Evolutionary conservation across 176 grass and related monocot genomes (phyloP).

Genomic region (Zea mays): DNA sequence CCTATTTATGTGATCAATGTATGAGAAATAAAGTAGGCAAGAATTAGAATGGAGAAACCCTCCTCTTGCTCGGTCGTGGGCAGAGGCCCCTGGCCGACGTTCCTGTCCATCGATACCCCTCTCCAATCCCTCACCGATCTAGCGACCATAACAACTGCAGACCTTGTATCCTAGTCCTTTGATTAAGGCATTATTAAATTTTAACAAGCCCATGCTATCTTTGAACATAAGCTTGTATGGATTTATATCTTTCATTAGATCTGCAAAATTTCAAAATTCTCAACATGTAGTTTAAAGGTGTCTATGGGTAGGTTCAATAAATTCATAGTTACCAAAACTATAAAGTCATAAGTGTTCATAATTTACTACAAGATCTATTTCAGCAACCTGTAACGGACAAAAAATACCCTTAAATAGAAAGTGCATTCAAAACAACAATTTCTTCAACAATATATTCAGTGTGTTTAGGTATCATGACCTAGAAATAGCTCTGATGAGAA

Average conservation of each 20-base stretch:
- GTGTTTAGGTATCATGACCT: background rate
- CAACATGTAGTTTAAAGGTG: conserved; percentile 11
- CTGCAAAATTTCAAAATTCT: too few relatives aligned
- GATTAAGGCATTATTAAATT: conserved; percentile 10
- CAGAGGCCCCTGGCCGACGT: too few relatives aligned
- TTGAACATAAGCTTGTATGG: conserved; percentile 18
- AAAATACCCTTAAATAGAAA: background rate
- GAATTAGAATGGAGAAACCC: too few relatives aligned
- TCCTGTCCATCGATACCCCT: too few relatives aligned
- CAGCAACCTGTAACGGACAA: conserved; percentile 20
- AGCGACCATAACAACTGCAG: background rate
- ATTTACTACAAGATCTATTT: conserved; percentile 19
- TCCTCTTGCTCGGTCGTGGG: too few relatives aligned
- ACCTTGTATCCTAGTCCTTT: conserved; percentile 12
- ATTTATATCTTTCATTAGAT: conserved; percentile 11
- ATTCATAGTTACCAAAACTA: background rate
- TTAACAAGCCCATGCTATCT: conserved; percentile 31
- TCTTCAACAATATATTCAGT: background rate
- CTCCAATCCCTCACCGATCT: too few relatives aligned
- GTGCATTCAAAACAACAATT: background rate
- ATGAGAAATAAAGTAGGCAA: too few relatives aligned
- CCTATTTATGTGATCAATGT: too few relatives aligned
- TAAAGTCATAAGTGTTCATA: conserved; percentile 20
- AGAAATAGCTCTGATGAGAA: conserved; percentile 13
- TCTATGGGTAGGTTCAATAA: background rate